phyloP scores from a whole-genome alignment of 352 stramenopile species.

The Pythium plurisporium region DNA sequence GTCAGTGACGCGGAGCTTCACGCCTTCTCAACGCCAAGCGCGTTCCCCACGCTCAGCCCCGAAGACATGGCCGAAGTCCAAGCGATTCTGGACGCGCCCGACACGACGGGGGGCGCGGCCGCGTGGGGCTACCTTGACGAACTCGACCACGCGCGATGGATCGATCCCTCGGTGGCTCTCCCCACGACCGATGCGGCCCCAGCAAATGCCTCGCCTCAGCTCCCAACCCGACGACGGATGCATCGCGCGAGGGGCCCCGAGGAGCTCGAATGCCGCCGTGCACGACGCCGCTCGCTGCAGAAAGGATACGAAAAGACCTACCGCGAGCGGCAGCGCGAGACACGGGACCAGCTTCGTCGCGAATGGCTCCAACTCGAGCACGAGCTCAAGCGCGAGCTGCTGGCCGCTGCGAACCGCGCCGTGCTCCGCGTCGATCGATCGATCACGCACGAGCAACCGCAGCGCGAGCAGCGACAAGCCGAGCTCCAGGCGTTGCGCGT shows the following conservation, averaged over 20 bases:
- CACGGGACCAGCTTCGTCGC: slow-evolving; percentile 2
- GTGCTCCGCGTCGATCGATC: background rate
- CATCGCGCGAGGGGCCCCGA: background rate
- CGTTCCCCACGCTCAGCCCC: no score
- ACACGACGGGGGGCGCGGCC: background rate
- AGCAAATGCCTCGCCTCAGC: background rate
- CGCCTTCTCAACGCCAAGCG: background rate
- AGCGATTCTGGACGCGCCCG: background rate
- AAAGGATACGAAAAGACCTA: slow-evolving; percentile 21
- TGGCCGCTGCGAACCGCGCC: background rate
- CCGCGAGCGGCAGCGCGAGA: slow-evolving; percentile 11
- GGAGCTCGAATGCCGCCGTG: slow-evolving; percentile 1
- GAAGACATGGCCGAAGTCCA: background rate
- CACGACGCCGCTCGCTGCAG: slow-evolving; percentile 13
- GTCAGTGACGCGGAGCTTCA: background rate
- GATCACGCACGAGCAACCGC: no score
- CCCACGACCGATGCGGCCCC: no score
- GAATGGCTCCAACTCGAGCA: slow-evolving; percentile 13
- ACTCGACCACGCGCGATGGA: background rate
- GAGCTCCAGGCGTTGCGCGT: background rate
- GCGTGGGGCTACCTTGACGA: slow-evolving; percentile 3
- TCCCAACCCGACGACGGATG: background rate
- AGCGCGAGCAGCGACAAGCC: background rate
- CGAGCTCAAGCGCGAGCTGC: slow-evolving; percentile 6
- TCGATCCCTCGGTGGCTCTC: background rate